Base-by-base conservation (phyloP, 495 filamentous ascomycete species). In the Hypoxylon fuscum region DNA sequence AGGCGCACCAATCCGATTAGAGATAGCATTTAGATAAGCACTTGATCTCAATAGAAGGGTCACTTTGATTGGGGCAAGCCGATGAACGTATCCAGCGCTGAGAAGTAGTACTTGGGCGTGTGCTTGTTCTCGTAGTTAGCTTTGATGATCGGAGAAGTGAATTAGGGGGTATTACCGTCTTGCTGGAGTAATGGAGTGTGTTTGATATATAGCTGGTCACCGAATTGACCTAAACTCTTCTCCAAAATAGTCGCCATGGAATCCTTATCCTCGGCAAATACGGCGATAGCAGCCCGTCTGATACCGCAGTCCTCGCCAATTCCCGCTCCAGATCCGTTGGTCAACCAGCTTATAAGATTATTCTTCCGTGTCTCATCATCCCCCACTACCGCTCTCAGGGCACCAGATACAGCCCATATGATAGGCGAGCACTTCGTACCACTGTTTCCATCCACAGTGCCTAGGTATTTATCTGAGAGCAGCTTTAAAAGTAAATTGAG, bases 171-270 rank as follows among this genome's bases (percentile, higher is more conserved):
- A 54, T 63, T 67, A 90, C 91, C 90, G 84, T 97, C 92, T 81
- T 99, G 95, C 61, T 91, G 87, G 29, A 91, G 69, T 17, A 89
- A 84, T 2, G 92, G 88, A 4, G 88, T 85, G 71, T 97, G 92
- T 55, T 87, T 90, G 64, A 97, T 92, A 67, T 88, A 93, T 31
- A 97, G 78, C 48, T 90, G 86, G 63, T 98, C 93, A 9, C 88
- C 90, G 69, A 97, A 96, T 31, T 90, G 82, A 43, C 76, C 75
- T 21, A 97, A 76, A 46, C 79, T 80, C 67, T 86, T 89, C 56
- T 90, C 84, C 14, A 96, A 67, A 9, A 96, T 68, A 3, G 66
- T 72, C 22, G 81, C 76, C 14, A 92, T 71, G 7, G 78, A 71
- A 3, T 77, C 83, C 57, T 76, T 76, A 32, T 85, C 74, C n/a